phyloP scores from a whole-genome alignment of 805 yeast species.

The Kluyveromyces starmeri region DNA sequence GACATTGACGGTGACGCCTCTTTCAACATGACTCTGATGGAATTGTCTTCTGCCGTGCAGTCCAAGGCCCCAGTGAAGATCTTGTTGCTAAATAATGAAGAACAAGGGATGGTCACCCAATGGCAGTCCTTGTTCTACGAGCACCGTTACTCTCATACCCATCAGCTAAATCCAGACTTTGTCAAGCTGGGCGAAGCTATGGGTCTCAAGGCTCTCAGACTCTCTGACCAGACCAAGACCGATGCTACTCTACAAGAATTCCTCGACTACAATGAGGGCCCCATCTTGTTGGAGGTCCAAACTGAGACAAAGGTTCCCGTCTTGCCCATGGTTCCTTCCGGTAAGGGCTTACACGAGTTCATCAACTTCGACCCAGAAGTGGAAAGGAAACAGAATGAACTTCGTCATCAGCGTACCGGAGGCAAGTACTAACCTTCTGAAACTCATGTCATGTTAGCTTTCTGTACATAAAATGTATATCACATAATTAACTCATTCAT shows the following conservation, averaged over 20 bases:
- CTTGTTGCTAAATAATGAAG: constrained; percentile 88
- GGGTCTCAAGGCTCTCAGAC: constrained; percentile 80
- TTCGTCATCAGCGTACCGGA: constrained; percentile 64
- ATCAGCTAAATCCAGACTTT: constrained; percentile 90
- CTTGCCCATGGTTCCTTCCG: constrained; percentile 96
- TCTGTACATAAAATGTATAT: too few species aligned
- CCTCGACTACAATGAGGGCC: constrained; percentile 61
- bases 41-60: constrained; percentile 90
- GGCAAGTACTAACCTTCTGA: constrained; percentile 65
- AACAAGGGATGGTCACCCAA: constrained; percentile 99
- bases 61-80: constrained; percentile 86
- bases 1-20: constrained; percentile 99
- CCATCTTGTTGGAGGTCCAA: constrained; percentile 81
- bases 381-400: constrained; percentile 58
- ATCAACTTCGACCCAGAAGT: constrained; percentile 76
- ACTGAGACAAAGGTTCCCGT: constrained; percentile 91
- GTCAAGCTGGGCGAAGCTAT: constrained; percentile 88
- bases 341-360: constrained; percentile 89
- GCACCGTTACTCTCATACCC: constrained; percentile 96
- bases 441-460: too few species aligned
- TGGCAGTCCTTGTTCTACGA: constrained; percentile 98
- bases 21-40: constrained; percentile 95
- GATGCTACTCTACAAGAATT: constrained; percentile 52
- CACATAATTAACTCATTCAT: too few species aligned
- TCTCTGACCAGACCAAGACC: constrained; percentile 60